Evolutionary conservation across 805 yeast genomes (phyloP).

Genomic region (Candida pseudoglaebosa): DNA sequence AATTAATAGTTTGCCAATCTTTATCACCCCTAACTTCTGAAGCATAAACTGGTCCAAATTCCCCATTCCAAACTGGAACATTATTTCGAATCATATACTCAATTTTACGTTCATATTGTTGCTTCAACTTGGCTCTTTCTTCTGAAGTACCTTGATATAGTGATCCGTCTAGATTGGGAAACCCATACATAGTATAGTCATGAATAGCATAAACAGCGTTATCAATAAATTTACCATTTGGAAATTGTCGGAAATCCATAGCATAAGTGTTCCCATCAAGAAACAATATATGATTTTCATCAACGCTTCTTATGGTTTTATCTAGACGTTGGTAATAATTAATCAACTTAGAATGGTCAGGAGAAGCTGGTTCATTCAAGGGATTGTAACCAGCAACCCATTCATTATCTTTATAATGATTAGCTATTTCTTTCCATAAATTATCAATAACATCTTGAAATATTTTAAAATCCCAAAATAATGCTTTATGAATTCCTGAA

Average conservation of each 20-base stretch:
- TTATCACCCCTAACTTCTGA: conserved; percentile 39
- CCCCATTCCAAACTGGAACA: conserved; percentile 54
- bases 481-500: conserved; percentile 42
- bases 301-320: conserved; percentile 38
- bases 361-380: conserved; percentile 49
- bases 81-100: conserved; percentile 35
- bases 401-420: conserved; percentile 41
- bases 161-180: conserved; percentile 34
- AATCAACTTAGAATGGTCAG: conserved; percentile 39
- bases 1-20: conserved; percentile 34
- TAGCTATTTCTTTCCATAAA: conserved; percentile 44
- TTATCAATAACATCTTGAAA: conserved; percentile 45
- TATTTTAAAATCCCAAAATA: conserved; percentile 48
- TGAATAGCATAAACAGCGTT: conserved; percentile 50
- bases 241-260: conserved; percentile 47
- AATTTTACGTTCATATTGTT: conserved; percentile 41
- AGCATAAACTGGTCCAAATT: conserved; percentile 50
- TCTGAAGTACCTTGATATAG: conserved; percentile 32
- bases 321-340: conserved; percentile 37
- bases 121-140: conserved; percentile 30
- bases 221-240: conserved; percentile 29
- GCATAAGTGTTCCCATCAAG: conserved; percentile 51
- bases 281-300: conserved; percentile 46
- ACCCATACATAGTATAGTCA: conserved; percentile 44
- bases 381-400: conserved; percentile 57